phyloP scores from a whole-genome alignment of 176 grass and related monocot species.

The Aechmea fasciata region DNA sequence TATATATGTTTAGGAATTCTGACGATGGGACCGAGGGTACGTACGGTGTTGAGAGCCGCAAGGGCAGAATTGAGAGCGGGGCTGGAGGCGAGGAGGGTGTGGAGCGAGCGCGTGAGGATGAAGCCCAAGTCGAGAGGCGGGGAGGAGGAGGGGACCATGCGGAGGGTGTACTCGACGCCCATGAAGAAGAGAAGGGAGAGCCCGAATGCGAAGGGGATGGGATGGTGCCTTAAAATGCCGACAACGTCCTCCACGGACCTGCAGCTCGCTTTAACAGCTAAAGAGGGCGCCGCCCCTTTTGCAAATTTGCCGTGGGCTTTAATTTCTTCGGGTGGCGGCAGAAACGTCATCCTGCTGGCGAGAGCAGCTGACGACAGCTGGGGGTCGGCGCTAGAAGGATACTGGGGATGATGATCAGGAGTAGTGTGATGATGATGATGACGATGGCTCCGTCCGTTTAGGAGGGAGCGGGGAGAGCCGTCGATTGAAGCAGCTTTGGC shows the following conservation, averaged over 20 bases:
- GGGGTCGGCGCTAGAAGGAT: too few species aligned
- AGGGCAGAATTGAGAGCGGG: constrained; percentile 71
- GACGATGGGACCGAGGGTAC: background rate
- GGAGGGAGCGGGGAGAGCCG: too few species aligned
- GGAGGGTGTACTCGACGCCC: constrained; percentile 89
- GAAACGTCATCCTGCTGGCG: too few species aligned
- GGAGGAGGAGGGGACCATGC: constrained; percentile 48
- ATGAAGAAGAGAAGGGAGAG: constrained; percentile 68
- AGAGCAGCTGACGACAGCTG: too few species aligned
- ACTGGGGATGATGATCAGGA: too few species aligned
- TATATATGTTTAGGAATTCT: background rate
- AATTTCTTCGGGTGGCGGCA: too few species aligned
- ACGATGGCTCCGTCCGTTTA: too few species aligned
- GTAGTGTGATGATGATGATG: too few species aligned
- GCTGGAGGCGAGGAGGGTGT: constrained; percentile 36
- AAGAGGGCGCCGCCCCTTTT: too few species aligned
- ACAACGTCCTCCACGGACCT: constrained; percentile 17
- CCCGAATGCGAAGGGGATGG: constrained; percentile 35
- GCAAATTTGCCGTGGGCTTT: too few species aligned
- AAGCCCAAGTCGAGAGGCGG: constrained; percentile 78
- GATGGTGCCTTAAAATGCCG: constrained; percentile 32
- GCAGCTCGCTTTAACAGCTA: background rate
- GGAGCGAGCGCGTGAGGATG: constrained; percentile 34
- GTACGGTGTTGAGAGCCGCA: constrained; percentile 83
- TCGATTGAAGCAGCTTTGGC: too few species aligned